Conservation (phyloP, 2,329 filamentous ascomycete genomes). For the Cordyceps tenuipes region DNA sequence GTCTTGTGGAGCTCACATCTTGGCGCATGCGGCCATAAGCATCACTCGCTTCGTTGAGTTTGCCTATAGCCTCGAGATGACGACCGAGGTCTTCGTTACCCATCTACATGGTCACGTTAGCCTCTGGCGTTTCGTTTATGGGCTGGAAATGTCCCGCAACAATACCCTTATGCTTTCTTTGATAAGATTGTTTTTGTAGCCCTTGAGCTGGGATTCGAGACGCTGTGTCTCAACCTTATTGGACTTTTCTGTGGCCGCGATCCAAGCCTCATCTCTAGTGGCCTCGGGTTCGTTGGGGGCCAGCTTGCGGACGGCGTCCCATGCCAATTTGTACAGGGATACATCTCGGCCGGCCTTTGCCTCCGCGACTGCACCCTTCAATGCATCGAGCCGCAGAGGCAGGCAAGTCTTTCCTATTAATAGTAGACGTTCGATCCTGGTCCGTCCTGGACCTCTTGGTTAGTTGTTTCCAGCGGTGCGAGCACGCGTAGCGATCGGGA, state of each 20-base stretch:
- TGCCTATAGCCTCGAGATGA: constrained; percentile 72
- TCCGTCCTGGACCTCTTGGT: constrained; percentile 51
- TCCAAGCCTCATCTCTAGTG: constrained; percentile 62
- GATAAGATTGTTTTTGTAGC: constrained; percentile 93
- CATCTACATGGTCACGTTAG: constrained; percentile 52
- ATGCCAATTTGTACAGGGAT: constrained; percentile 59
- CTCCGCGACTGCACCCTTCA: constrained; percentile 68
- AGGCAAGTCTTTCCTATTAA: constrained; percentile 74
- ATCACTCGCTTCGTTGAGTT: constrained; percentile 63
- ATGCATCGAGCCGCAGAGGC: constrained; percentile 67
- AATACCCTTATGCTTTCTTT: constrained; percentile 88
- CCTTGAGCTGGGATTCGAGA: constrained; percentile 78
- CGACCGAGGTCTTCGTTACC: constrained; percentile 86
- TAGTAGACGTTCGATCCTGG: constrained; percentile 70
- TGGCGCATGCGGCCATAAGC: constrained; percentile 82
- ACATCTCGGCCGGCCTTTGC: constrained; percentile 71
- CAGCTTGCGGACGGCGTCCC: constrained; percentile 54
- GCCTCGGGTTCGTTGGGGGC: constrained; percentile 62
- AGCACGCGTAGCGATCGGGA: background rate
- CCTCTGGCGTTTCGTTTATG: background rate
- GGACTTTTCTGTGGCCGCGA: constrained; percentile 54
- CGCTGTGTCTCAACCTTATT: constrained; percentile 64
- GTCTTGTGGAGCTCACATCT: constrained; percentile 74
- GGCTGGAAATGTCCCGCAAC: background rate
- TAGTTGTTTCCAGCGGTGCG: background rate